Base-by-base conservation (phyloP, 257 asterid genomes). In the Nicotiana benthamiana region DNA sequence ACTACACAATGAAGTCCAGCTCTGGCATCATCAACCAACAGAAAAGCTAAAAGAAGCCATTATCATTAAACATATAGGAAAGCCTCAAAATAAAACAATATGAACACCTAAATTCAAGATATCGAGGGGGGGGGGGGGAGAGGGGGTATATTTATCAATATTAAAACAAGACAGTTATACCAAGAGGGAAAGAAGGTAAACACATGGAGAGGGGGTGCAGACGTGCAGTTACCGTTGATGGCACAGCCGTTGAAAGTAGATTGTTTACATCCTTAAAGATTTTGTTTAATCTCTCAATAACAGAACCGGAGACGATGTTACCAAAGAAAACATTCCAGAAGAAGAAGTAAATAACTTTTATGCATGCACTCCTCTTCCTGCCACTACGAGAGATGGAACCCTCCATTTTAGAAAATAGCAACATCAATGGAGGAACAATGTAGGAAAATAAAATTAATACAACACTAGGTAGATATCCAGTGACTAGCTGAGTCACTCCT, bases 261-360 rank as follows among this genome's bases (percentile, higher is more conserved):
- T 62, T 81, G 56, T 97, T 93, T 83, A 93, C 85, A 77, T 90
- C 87, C 82, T 80, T 87, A 27, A 77, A 82, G 60, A 70, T 48
- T 40, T 51, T 78, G 79, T 79, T 48, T 60, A 72, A 87, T 65
- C 88, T 94, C 40, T 91, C 94, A 24, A 90, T 57, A 75, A 93
- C 97, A 72, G 97, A 87, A 72, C 94, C 98, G 2, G 98, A 89
- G 22, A 93, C 80, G 79, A 91, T 90, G 83, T 89, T 92, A 27
- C 91, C 98, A 78, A 95, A 95, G 86, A 92, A 95, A 26, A 92
- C 89, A 83, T 95, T 95, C 98, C 98, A 95, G 68, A 95, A 86
- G 78, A 89, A 79, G 66, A 95, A 95, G 89, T 82, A 85, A 11
- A 91, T 72, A 82, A 95, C 90, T 86, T 95, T 95, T 40, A 88